These are phyloP conservation scores for Solanum chaucha DNA, from an alignment of 257 asterid genomes.

Conservation along the genomic window DNA sequence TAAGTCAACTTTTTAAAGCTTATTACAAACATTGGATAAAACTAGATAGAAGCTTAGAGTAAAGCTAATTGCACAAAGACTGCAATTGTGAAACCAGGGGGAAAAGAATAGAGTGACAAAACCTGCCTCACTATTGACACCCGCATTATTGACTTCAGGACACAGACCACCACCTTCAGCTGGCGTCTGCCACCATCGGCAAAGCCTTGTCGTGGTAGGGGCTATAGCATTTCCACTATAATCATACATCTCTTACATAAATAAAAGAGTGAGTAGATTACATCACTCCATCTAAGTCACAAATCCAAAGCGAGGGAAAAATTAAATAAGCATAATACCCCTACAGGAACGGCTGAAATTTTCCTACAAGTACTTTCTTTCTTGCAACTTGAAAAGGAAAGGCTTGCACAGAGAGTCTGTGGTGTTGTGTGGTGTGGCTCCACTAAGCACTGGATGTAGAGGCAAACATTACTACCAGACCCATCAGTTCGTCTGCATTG, in stretches of 20 bases:
- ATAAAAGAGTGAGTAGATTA: constrained; percentile 6
- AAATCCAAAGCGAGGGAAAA: constrained; percentile 7
- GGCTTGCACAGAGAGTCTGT: neutral
- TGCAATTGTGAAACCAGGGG: neutral
- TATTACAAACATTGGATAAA: neutral
- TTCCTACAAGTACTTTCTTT: constrained; percentile 6
- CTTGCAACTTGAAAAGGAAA: neutral
- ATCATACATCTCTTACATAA: constrained; percentile 5
- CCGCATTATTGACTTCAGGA: constrained; percentile 4
- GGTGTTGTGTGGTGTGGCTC: neutral
- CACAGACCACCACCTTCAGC: constrained; percentile 1
- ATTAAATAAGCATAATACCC: neutral
- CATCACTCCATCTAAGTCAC: constrained; percentile 14
- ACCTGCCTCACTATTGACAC: constrained; percentile 15
- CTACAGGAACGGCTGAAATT: constrained; percentile 1
- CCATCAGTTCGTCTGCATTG: constrained; percentile 38
- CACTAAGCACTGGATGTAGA: neutral
- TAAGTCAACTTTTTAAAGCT: neutral
- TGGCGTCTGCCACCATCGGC: neutral
- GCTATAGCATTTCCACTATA: constrained; percentile 5
- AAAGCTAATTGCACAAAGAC: neutral
- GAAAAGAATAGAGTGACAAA: neutral
- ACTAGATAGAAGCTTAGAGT: neutral
- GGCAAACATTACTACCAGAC: neutral
- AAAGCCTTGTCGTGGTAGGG: constrained; percentile 7